phyloP scores from a whole-genome alignment of 2,329 filamentous ascomycete species.

The Ophiostoma australiae region DNA sequence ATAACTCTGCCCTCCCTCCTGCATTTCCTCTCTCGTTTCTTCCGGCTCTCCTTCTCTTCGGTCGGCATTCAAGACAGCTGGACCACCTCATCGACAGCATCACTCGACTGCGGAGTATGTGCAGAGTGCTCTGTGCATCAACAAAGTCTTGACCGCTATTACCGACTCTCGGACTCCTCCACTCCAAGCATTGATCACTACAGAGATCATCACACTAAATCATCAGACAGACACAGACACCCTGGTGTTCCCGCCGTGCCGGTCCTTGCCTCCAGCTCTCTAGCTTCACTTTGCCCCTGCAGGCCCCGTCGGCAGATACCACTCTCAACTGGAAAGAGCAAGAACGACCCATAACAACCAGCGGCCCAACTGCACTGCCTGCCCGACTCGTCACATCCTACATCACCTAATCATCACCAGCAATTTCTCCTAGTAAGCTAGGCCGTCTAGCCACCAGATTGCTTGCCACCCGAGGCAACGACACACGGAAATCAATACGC shows the following conservation, averaged over 20 bases:
- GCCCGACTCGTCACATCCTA: background rate
- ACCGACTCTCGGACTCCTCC: background rate
- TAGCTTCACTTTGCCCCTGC: constrained; percentile 11
- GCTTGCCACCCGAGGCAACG: constrained; percentile 6
- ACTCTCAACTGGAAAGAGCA: background rate
- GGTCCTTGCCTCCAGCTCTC: constrained; percentile 10
- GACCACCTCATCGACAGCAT: background rate
- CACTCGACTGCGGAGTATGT: too few species aligned
- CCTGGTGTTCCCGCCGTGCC: constrained; percentile 3
- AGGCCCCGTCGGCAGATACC: constrained; percentile 10
- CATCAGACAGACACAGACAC: background rate
- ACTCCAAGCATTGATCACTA: background rate
- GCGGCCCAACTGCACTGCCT: constrained; percentile 7
- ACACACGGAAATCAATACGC: constrained; percentile 5
- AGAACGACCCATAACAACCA: constrained; percentile 8
- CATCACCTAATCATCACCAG: background rate
- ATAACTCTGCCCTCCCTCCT: background rate
- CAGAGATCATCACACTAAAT: background rate
- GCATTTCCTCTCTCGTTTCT: background rate
- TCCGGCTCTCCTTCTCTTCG: background rate
- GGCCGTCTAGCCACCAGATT: background rate
- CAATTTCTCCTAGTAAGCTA: background rate
- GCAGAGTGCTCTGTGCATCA: too few species aligned
- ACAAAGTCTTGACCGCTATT: background rate
- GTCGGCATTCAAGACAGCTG: background rate